A percentile compares a stretch with the other conserved stretches of the same genome.
phyloP scores from a whole-genome alignment of 495 filamentous ascomycete genomes.

The Cudoniella acicularis region DNA sequence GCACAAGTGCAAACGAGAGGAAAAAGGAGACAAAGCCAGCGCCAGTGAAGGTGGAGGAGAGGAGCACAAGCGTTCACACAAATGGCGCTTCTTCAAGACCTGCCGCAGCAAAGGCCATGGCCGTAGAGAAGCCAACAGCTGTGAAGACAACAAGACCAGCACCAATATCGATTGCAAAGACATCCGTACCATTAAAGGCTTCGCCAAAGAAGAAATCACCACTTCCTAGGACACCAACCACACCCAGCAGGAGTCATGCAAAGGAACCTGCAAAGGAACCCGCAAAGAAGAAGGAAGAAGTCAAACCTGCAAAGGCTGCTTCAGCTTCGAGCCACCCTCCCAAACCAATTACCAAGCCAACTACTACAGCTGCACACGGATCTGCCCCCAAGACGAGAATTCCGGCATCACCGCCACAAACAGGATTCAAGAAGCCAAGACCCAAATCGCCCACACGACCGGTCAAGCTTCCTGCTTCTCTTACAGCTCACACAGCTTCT shows the following conservation, averaged over 20 bases:
- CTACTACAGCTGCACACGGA: constrained; percentile 29
- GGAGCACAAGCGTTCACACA: constrained; percentile 8
- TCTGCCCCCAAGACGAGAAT: constrained; percentile 34
- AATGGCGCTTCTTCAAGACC: constrained; percentile 16
- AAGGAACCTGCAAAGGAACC: constrained; percentile 6
- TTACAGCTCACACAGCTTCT: constrained; percentile 60
- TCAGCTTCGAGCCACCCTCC: constrained; percentile 8
- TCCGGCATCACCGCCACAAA: constrained; percentile 32
- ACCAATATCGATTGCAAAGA: constrained; percentile 38
- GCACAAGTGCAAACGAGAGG: background rate
- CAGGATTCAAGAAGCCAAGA: constrained; percentile 53
- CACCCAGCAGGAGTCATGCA: constrained; percentile 7
- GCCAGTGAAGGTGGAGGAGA: constrained; percentile 9
- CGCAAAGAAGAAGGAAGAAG: constrained; percentile 17
- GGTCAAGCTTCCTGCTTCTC: constrained; percentile 54
- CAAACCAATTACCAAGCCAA: constrained; percentile 23
- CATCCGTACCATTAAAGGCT: constrained; percentile 26
- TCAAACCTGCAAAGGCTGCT: constrained; percentile 12
- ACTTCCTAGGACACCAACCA: constrained; percentile 27
- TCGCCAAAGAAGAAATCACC: constrained; percentile 27
- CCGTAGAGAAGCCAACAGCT: constrained; percentile 20
- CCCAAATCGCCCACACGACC: constrained; percentile 64
- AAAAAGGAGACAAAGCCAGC: constrained; percentile 3
- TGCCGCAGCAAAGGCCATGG: constrained; percentile 24
- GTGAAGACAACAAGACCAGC: constrained; percentile 39